Base-by-base conservation (phyloP, 345 rosid species). In the Salix caprea region DNA sequence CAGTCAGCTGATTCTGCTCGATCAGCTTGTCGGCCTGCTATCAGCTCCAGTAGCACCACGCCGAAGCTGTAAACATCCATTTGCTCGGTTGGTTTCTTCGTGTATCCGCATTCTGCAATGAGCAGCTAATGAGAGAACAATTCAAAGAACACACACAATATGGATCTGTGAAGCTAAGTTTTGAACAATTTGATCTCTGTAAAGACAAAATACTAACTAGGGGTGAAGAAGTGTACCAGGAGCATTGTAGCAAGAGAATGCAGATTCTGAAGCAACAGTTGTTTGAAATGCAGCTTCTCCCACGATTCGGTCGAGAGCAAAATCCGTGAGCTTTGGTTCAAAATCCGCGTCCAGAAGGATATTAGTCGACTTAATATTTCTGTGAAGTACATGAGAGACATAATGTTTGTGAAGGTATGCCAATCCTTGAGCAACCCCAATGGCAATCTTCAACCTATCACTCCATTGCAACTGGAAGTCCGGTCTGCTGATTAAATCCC, bases 11-110 rank as follows among this genome's bases (percentile, higher is more conserved):
- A 79, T 65, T 81, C 80, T 44, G 82, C 86, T 72, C 67, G 78
- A 67, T 88, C 97, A 52, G 91, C 87, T 80, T 85, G 87, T 71
- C 90, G 85, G 13, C 98, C 98, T 0, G 94, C 87, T 69, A 94
- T 72, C 72, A 94, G 97, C 82, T 94, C 98, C 44, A 94, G 73
- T 28, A 94, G 82, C 80, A 92, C 91, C 28, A 94, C 94, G 37
- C 99, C 99, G 40, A 86, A 92, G 86, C 97, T 87, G 88, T 95
- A 92, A 50, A 91, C 94, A 77, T 95, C 97, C 92, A 88, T 88
- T 75, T 90, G 89, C 78, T 91, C 97, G 0, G 91, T 91, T 67
- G 97, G 90, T 83, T 88, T 90, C 89, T 92, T 92, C 78, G 87
- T 83, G 85, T 90, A 89, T 73, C 85, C 87, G 69, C 74, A 78